Evolutionary conservation across 192 early-diverging fungal species (phyloP), one percentile per base, ranked within the genome.

Genomic region (Backusella macrospora): DNA sequence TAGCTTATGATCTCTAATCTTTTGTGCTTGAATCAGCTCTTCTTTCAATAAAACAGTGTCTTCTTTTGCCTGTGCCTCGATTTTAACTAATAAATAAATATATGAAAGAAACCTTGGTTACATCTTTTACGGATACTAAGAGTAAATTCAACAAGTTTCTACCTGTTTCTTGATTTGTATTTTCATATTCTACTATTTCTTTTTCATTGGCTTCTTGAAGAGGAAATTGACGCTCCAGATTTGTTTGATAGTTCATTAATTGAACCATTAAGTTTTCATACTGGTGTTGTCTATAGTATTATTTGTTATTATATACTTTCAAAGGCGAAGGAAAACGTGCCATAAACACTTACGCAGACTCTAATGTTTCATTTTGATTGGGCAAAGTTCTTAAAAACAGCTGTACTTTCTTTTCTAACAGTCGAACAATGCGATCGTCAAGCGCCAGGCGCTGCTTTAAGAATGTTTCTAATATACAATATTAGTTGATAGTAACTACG

Each of bases 191-290:
- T 43, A 69, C 18, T 8, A 82, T 76, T 73, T 90, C 87, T 23
- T 75, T 68, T 12, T 67, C 67, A 68, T 90, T 87, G 76, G 85
- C 90, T 18, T 82, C 72, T 73, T 86, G 88, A 23, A 89, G 74
- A 6, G 78, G 73, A 49, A 83, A 81, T 59, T 85, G 85, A 29
- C 87, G 86, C 23, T 67, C 65, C n/a, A 87, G 72, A 26, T 63
- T 62, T 8, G 80, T 68, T 55, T 88, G 77, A 63, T 87, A 82
- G 16, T 76, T 72, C 23, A 72, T 44, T 18, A 90, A 72, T 65
- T 88, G 82, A 13, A 82, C 68, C 26, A 84, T 73, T 40, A 88
- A 75, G 2, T 68, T 62, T 21, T 81, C 78, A 64, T 75, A 81
- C 9, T 68, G 49, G 39, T 64, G 67, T 64, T 77, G 70, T 65